A percentile compares a stretch with the other conserved stretches of the same genome.
Evolutionary conservation across 495 filamentous ascomycete genomes (phyloP).

Genomic region (Parmelia sp.): DNA sequence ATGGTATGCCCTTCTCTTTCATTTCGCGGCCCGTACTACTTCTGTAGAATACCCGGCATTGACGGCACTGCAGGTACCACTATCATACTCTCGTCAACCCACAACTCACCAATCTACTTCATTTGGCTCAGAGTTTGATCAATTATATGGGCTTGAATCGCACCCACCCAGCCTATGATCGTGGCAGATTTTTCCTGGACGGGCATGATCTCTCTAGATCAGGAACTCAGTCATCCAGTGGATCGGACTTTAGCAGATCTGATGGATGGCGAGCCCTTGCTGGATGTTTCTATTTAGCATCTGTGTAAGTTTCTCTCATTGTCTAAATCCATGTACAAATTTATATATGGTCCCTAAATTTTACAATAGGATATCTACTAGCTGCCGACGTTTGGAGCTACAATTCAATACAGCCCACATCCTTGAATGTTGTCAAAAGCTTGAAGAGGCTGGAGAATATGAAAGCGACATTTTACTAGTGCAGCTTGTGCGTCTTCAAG

Average conservation of each 20-base stretch:
- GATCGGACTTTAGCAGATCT: not conserved
- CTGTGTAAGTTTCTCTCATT: not conserved
- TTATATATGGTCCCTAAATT: not conserved
- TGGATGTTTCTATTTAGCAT: not conserved
- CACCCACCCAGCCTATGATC: not conserved
- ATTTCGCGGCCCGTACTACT: not conserved
- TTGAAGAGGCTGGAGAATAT: not conserved
- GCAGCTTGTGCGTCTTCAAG: constrained; percentile 3
- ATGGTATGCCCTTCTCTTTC: not conserved
- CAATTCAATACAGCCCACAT: not conserved
- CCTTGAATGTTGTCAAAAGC: not conserved
- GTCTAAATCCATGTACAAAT: not conserved
- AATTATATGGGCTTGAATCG: not conserved
- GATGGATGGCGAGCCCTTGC: constrained; percentile 1
- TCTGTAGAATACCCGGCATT: not conserved
- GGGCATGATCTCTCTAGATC: not conserved
- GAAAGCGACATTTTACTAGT: not conserved
- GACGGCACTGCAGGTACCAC: not conserved
- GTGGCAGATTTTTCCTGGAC: constrained; percentile 1
- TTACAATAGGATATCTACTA: not conserved
- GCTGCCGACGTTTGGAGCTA: not conserved
- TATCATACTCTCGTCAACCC: constrained; percentile 3
- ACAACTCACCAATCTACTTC: not conserved
- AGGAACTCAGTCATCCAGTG: not conserved
- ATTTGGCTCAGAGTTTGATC: not conserved